A percentile compares a stretch with the other conserved stretches of the same genome.
phyloP scores from a whole-genome alignment of 1,139 yeast species.

The Yamadazyma pseudoaaseri region DNA sequence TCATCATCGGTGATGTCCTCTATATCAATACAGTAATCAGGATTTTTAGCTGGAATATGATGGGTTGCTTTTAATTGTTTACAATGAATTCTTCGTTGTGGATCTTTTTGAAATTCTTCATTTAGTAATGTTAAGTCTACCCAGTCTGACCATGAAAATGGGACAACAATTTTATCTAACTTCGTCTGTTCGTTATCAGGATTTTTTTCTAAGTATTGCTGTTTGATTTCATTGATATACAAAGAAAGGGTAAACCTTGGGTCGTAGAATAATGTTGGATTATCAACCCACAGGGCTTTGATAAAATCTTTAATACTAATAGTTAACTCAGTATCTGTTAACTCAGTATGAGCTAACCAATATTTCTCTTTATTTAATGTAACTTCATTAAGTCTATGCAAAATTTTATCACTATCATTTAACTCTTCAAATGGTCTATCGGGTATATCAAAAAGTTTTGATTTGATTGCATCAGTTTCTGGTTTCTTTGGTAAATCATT shows the following conservation, averaged over 20 bases:
- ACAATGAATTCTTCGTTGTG: slow-evolving; percentile 16
- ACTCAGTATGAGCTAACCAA: slow-evolving; percentile 30
- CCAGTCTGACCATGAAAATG: slow-evolving; percentile 34
- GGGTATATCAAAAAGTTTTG: slow-evolving; percentile 16
- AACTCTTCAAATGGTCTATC: slow-evolving; percentile 18
- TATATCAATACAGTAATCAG: slow-evolving; percentile 24
- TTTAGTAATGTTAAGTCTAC: slow-evolving; percentile 25
- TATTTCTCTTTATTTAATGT: slow-evolving; percentile 19
- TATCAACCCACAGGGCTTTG: slow-evolving; percentile 17
- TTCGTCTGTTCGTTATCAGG: slow-evolving; percentile 13
- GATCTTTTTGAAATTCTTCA: slow-evolving; percentile 16
- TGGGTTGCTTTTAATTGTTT: slow-evolving; percentile 23
- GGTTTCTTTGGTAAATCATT: slow-evolving; percentile 10
- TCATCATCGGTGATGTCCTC: slow-evolving; percentile 25
- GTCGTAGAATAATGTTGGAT: slow-evolving; percentile 30
- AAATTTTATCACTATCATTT: slow-evolving; percentile 18
- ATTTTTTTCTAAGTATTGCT: slow-evolving; percentile 14
- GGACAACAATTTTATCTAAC: slow-evolving; percentile 18
- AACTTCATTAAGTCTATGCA: slow-evolving; percentile 20
- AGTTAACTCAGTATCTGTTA: slow-evolving; percentile 22
- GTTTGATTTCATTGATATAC: slow-evolving; percentile 25
- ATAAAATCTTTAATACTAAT: slow-evolving; percentile 22
- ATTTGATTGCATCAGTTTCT: slow-evolving; percentile 4
- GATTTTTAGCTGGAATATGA: slow-evolving; percentile 18
- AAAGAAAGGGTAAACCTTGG: slow-evolving; percentile 42